Conservation (phyloP, 768 basidiomycete genomes). For the Termitomyces sp. region DNA sequence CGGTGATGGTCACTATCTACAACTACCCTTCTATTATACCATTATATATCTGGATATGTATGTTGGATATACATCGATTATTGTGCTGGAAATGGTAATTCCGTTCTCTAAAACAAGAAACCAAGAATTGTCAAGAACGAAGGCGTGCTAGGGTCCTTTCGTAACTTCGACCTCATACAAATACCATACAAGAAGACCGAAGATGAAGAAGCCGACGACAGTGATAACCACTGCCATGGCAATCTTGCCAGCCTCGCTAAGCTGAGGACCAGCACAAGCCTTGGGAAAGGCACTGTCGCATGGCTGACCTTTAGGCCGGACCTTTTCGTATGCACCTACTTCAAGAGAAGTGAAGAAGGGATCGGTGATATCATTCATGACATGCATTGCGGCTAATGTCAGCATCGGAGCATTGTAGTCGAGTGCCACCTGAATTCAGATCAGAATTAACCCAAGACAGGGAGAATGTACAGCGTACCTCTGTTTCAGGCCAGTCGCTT, state of each 20-base stretch:
- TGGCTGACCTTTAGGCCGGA: slow-evolving; percentile 63
- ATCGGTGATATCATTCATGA: slow-evolving; percentile 62
- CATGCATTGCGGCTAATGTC: slow-evolving; percentile 77
- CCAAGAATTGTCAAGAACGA: neutral
- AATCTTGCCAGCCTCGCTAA: slow-evolving; percentile 62
- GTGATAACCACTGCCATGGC: slow-evolving; percentile 68
- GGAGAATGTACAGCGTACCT: slow-evolving; percentile 41
- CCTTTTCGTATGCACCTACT: slow-evolving; percentile 61
- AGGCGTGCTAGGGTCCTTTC: neutral
- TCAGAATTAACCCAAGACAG: neutral
- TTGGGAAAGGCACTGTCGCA: slow-evolving; percentile 70
- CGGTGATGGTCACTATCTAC: neutral
- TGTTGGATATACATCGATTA: neutral
- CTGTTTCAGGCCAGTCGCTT: slow-evolving; percentile 86
- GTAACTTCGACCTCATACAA: slow-evolving; percentile 20
- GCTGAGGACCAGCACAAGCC: slow-evolving; percentile 45
- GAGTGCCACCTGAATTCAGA: slow-evolving; percentile 53
- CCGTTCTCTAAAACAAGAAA: neutral
- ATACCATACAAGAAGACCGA: slow-evolving; percentile 43
- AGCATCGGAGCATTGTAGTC: slow-evolving; percentile 91
- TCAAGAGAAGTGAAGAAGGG: slow-evolving; percentile 76
- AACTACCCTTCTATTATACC: neutral
- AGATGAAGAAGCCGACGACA: slow-evolving; percentile 56
- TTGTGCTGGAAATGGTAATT: neutral
- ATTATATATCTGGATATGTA: neutral